phyloP scores from a whole-genome alignment of 2,329 filamentous ascomycete species.

The Fusarium multiceps region DNA sequence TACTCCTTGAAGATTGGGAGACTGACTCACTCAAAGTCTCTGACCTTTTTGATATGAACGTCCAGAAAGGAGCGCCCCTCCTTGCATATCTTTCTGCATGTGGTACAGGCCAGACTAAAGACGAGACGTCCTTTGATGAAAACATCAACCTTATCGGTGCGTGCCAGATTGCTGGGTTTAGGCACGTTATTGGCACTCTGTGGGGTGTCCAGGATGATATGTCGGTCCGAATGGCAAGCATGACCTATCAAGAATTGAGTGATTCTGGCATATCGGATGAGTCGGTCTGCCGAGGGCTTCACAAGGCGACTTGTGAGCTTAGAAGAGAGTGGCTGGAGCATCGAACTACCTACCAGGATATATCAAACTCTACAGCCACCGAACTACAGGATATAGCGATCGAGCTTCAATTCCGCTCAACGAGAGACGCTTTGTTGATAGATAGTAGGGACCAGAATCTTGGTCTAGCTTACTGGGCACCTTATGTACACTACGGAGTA shows the following conservation, averaged over 20 bases:
- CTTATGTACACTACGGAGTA: neutral
- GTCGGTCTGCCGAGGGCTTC: neutral
- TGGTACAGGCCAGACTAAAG: neutral
- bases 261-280: neutral
- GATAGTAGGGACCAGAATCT: accelerated
- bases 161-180: neutral
- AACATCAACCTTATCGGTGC: neutral
- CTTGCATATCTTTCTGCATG: constrained; percentile 13
- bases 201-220: neutral
- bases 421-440: neutral
- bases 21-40: neutral
- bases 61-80: neutral
- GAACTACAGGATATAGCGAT: neutral
- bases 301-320: neutral
- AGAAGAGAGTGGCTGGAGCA: neutral
- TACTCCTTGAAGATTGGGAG: neutral
- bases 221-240: neutral
- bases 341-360: accelerated
- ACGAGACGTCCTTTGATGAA: neutral
- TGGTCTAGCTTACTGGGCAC: neutral
- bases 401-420: neutral
- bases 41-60: neutral
- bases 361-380: too few relatives aligned
- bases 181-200: neutral
- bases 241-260: neutral